Percentiles rank a stretch among this genome's conserved stretches.
These are phyloP conservation scores for Daldinia concentrica DNA, from an alignment of 495 filamentous ascomycete species.

Conservation along the genomic window DNA sequence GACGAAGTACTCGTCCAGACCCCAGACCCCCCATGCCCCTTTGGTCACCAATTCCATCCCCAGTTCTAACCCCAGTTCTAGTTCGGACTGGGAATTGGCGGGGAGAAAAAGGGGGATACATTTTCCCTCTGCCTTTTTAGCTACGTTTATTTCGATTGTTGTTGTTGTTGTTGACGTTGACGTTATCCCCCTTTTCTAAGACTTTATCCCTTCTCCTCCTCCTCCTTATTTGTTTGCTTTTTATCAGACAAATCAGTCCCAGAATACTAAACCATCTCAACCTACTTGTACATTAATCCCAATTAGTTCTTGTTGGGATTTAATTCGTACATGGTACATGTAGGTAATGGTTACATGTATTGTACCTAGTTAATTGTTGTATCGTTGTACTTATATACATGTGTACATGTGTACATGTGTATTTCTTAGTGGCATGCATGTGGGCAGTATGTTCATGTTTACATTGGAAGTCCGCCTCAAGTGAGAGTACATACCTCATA, in stretches of 20 bases:
- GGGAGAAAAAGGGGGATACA: neutral
- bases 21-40: slow-evolving; percentile 4
- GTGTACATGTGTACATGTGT: neutral
- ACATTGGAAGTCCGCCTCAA: slow-evolving; percentile 1
- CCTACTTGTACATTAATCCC: neutral
- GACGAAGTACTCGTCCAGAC: slow-evolving; percentile 2
- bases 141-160: neutral
- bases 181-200: neutral
- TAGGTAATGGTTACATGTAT: neutral
- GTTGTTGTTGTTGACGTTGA: too few relatives aligned
- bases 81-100: neutral
- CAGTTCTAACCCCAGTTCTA: slow-evolving; percentile 4
- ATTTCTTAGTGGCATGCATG: slow-evolving; percentile 3
- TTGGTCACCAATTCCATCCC: slow-evolving; percentile 11
- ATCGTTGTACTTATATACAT: neutral
- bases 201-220: neutral
- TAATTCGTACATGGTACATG: neutral
- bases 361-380: neutral
- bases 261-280: neutral
- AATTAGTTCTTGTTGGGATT: neutral
- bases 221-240: neutral
- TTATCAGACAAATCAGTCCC: neutral
- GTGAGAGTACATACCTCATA: slow-evolving; percentile 7
- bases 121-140: neutral
- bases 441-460: neutral